Evolutionary conservation across 2,329 filamentous ascomycete species (phyloP), one percentile per base, ranked within the genome.

Genomic region (Sporothrix curviconia): DNA sequence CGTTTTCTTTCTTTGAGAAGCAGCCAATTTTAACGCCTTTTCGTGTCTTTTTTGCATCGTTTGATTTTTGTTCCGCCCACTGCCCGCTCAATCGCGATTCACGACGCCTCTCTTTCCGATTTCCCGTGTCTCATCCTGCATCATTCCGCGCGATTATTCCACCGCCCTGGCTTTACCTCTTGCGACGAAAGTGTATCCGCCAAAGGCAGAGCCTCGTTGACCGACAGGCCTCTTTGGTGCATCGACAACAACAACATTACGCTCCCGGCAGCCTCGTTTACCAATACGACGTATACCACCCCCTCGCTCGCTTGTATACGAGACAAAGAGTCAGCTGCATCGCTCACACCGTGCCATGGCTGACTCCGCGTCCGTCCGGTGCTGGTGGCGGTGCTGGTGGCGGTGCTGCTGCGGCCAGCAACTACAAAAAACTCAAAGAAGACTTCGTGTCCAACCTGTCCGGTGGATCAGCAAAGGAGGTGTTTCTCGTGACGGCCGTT

Each of bases 381-480:
- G 49, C 22, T 25, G 22, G 32, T 19, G 25, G 46, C 3, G 57
- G 56, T 3, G 59, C 59, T 54, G 51, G 56, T 5, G 58, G 57
- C 1, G 62, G 57, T 3, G 54, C 62, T 4, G 60, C 71, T 68
- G 66, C n/a, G n/a, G n/a, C 74, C 47, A 71, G 72, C 59, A 86
- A 80, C 72, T 96, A 96, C 78, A 99, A 96, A 75, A 83, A 87
- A 67, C 80, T 87, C 64, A 99, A 99, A 76, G 92, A 95, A 77
- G 90, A 90, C 68, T 96, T 96, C 71, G 94, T 99, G 67, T 96
- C 92, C 56, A 89, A 91, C 70, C 83, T 96, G 30, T 85, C 87
- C 7, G 94, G 94, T 40, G 90, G 94, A 59, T 81, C 84, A 32
- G 85, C 95, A 60, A 76, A 80, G 64, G 94, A 99, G 70, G 92